phyloP scores from a whole-genome alignment of 2,329 filamentous ascomycete species.

The Chrysoporthe deuterocubensis region DNA sequence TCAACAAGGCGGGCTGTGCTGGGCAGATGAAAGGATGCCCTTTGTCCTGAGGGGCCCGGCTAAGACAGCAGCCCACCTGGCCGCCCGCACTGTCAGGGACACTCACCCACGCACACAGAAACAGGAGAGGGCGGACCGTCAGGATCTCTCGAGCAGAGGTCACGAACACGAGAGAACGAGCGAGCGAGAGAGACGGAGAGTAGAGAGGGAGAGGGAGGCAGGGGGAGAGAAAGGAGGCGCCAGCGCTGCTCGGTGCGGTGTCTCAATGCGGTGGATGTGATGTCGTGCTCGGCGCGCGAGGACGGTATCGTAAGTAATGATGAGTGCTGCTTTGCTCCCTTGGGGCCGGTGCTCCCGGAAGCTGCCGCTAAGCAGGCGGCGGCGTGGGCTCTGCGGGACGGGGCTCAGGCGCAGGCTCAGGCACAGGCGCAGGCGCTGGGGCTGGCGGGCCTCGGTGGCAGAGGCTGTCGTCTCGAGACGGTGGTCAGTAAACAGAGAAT shows the following conservation, averaged over 20 bases:
- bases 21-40: background rate
- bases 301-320: background rate
- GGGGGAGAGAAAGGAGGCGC: background rate
- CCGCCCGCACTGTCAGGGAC: constrained; percentile 9
- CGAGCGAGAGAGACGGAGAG: background rate
- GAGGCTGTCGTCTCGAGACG: constrained; percentile 6
- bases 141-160: background rate
- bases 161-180: background rate
- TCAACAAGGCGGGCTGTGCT: constrained; percentile 23
- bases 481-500: background rate
- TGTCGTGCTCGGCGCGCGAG: constrained; percentile 3
- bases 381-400: constrained; percentile 4
- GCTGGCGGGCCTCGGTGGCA: background rate
- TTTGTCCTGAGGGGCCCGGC: background rate
- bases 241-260: constrained; percentile 6
- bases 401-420: background rate
- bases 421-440: background rate
- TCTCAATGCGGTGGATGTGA: background rate
- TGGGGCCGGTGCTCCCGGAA: background rate
- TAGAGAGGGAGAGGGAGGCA: background rate
- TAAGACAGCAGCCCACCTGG: constrained; percentile 1
- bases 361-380: background rate
- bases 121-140: background rate
- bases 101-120: constrained; percentile 18
- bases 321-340: background rate